phyloP scores from a whole-genome alignment of 2,329 filamentous ascomycete genomes.

The Aspergillus aculeatus region DNA sequence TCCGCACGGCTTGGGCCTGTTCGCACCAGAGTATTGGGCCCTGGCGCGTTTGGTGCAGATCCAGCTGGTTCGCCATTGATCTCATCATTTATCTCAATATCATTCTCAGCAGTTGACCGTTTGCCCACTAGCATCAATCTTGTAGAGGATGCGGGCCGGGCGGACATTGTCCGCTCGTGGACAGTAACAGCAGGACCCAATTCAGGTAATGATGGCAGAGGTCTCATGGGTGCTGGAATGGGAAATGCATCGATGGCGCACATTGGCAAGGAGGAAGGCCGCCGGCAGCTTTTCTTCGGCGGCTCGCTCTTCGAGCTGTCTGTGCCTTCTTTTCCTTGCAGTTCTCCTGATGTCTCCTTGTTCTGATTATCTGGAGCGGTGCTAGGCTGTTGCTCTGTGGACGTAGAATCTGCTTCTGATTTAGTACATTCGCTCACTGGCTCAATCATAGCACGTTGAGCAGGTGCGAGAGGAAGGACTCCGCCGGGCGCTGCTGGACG shows the following conservation, averaged over 20 bases:
- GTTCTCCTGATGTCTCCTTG: background rate
- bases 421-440: background rate
- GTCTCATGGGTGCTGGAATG: constrained; percentile 36
- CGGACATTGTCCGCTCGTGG: background rate
- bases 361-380: background rate
- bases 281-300: constrained; percentile 13
- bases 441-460: background rate
- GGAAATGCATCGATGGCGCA: constrained; percentile 33
- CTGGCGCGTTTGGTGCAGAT: constrained; percentile 6
- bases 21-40: constrained; percentile 15
- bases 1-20: constrained; percentile 21
- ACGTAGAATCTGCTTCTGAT: background rate
- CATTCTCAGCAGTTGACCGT: too few species aligned
- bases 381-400: background rate
- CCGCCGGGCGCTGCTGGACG: constrained; percentile 15
- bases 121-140: constrained; percentile 2
- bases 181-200: constrained; percentile 8
- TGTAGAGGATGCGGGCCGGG: background rate
- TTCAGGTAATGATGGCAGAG: constrained; percentile 35
- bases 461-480: constrained; percentile 6
- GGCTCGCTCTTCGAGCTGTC: constrained; percentile 4
- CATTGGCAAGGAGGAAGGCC: constrained; percentile 26
- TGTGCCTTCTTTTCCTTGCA: background rate
- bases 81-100: background rate
- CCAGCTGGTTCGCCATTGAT: background rate